Conservation (phyloP, 306 rosid genomes). For the Begonia fuchsioides region DNA sequence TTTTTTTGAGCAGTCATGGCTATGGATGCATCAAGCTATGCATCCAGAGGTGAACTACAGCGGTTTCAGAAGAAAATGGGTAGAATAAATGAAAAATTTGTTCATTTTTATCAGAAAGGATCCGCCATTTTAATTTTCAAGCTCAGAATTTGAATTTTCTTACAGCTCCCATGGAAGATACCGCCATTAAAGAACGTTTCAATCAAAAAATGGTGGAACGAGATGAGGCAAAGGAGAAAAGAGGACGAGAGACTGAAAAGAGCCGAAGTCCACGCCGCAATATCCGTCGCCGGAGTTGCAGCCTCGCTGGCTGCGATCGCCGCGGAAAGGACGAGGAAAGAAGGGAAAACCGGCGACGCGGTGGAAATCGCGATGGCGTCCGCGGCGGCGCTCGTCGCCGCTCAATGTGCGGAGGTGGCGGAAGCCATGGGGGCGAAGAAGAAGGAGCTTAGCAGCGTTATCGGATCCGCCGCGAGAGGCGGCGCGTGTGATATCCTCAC, state of each 20-base stretch:
- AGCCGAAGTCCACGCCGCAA: conserved; percentile 91
- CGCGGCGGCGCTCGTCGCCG: conserved; percentile 78
- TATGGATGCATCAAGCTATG: conserved; percentile 99
- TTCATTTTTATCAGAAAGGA: background rate
- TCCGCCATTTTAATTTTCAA: background rate
- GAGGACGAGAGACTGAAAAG: conserved; percentile 65
- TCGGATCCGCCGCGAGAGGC: conserved; percentile 61
- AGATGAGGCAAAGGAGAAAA: conserved; percentile 50
- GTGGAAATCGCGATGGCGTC: conserved; percentile 77
- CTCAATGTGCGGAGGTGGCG: conserved; percentile 82
- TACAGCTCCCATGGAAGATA: conserved; percentile 79
- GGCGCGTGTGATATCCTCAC: conserved; percentile 60
- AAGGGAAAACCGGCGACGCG: conserved; percentile 19
- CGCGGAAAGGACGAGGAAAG: conserved; percentile 35
- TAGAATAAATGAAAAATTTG: conserved; percentile 5
- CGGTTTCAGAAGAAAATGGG: conserved; percentile 78
- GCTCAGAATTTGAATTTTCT: background rate
- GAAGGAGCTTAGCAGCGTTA: conserved; percentile 40
- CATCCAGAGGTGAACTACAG: conserved; percentile 92
- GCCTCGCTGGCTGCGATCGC: conserved; percentile 89
- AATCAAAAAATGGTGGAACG: conserved; percentile 79
- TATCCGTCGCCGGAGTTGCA: conserved; percentile 84
- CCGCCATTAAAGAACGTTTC: conserved; percentile 54
- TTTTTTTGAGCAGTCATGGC: conserved; percentile 48
- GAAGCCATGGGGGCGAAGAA: conserved; percentile 90